Conservation (phyloP, 1,284 basidiomycete species). For the Apiotrichum mycotoxinovorans region DNA sequence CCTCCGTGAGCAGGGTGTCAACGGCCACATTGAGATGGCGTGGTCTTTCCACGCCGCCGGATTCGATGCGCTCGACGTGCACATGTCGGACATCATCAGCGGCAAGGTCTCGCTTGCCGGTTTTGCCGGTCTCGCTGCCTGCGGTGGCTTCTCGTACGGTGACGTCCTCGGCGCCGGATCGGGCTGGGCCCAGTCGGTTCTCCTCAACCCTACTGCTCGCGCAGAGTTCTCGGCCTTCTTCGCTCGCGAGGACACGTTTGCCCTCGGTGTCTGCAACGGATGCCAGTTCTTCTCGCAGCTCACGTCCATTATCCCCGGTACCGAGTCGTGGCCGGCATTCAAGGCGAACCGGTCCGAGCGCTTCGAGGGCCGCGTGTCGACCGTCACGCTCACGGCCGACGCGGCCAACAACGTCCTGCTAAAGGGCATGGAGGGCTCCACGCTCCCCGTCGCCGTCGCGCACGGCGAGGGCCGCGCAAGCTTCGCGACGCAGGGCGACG, state of each 20-base stretch:
- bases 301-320: conserved; percentile 80
- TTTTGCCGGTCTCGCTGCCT: conserved; percentile 89
- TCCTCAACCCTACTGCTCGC: conserved; percentile 71
- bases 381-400: conserved; percentile 69
- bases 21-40: conserved; percentile 97
- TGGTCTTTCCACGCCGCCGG: conserved; percentile 93
- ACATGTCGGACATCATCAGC: conserved; percentile 93
- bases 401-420: conserved; percentile 70
- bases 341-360: conserved; percentile 83
- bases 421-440: conserved; percentile 78
- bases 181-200: conserved; percentile 93
- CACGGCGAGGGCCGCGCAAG: conserved; percentile 90
- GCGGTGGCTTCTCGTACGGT: conserved; percentile 97
- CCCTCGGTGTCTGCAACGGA: conserved; percentile 95
- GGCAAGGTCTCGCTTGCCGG: conserved; percentile 61
- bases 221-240: conserved; percentile 80
- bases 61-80: conserved; percentile 91
- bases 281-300: conserved; percentile 95
- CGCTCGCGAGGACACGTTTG: conserved; percentile 72
- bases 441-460: conserved; percentile 86
- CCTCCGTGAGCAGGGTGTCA: conserved; percentile 95
- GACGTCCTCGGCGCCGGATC: conserved; percentile 96
- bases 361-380: conserved; percentile 82
- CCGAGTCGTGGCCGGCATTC: conserved; percentile 82
- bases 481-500: conserved; percentile 56